Evolutionary conservation across 164 flowering plant genomes (phyloP), one percentile per base, ranked within the genome.

Genomic region (Vitis cinerea): DNA sequence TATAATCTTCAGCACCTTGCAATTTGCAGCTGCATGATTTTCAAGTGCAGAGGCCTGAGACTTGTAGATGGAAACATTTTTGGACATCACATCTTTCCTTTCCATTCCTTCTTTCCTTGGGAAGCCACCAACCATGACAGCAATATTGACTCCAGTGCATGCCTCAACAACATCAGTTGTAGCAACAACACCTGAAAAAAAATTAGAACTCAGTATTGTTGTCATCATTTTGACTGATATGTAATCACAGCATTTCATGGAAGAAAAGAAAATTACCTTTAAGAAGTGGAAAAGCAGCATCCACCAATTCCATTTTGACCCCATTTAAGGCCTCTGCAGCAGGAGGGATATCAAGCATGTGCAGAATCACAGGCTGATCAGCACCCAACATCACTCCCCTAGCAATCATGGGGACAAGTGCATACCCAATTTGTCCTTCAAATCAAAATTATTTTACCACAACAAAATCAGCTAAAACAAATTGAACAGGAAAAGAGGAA

Each of bases 101-200:
- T 95, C 98, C 99, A 95, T 95, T 31, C 99, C 98, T 78, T 95
- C 99, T 67, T 95, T 95, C 83, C 99, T 91, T 1, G 99, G 99
- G 83, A 95, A 95, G 10, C 99, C 99, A 78, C 99, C 99, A 79
- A 95, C 99, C 99, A 95, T 93, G 65, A 95, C 88, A n/a, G 99
- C 99, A 72, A 93, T 54, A 51, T 82, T 90, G 67, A 95, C 99
- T n/a, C 97, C 97, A 66, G 90, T 87, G 85, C 99, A 93, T 63
- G 91, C 99, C 83, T 95, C 98, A 75, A 91, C 91, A 71, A 72
- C 98, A 87, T 95, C 97, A 69, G 97, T 95, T 64, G 99, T 93
- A 59, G 99, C 99, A 84, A 94, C 90, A 83, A 94, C 97, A 81
- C 98, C 98, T 94, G 83, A 54, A 44, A 66, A 30, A 66, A 7